phyloP scores from a whole-genome alignment of 805 yeast genomes.

The Kodamaea hsintzibuensis region DNA sequence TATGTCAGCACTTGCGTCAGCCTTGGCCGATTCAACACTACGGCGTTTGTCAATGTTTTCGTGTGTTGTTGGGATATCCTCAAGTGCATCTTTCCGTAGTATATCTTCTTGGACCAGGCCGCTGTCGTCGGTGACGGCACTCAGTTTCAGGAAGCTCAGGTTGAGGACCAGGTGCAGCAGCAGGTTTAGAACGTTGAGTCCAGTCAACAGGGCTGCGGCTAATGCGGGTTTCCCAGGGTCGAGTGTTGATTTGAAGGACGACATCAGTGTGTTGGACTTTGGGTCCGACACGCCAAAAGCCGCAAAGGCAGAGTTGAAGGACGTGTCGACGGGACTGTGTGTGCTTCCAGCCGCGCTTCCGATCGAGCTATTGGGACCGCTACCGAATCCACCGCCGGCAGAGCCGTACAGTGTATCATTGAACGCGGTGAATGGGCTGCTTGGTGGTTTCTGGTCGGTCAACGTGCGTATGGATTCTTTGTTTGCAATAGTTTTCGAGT shows the following conservation, averaged over 20 bases:
- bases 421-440: not conserved
- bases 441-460: not conserved
- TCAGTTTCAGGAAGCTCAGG: constrained; percentile 9
- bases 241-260: constrained; percentile 34
- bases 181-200: constrained; percentile 26
- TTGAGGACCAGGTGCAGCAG: constrained; percentile 4
- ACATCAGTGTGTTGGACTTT: not conserved
- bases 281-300: not conserved
- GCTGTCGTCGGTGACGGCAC: constrained; percentile 9
- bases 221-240: constrained; percentile 45
- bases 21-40: not conserved
- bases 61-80: constrained; percentile 33
- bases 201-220: not conserved
- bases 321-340: not conserved
- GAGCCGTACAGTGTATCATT: constrained; percentile 13
- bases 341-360: constrained; percentile 1
- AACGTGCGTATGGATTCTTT: constrained; percentile 3
- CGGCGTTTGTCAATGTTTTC: constrained; percentile 31
- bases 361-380: constrained; percentile 1
- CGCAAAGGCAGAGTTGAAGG: not conserved
- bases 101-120: constrained; percentile 8
- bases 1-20: not conserved
- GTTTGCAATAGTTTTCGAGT: not conserved
- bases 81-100: constrained; percentile 24
- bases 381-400: constrained; percentile 5